Base-by-base conservation (phyloP, 257 asterid genomes). In the Solanum bulbocastanum region DNA sequence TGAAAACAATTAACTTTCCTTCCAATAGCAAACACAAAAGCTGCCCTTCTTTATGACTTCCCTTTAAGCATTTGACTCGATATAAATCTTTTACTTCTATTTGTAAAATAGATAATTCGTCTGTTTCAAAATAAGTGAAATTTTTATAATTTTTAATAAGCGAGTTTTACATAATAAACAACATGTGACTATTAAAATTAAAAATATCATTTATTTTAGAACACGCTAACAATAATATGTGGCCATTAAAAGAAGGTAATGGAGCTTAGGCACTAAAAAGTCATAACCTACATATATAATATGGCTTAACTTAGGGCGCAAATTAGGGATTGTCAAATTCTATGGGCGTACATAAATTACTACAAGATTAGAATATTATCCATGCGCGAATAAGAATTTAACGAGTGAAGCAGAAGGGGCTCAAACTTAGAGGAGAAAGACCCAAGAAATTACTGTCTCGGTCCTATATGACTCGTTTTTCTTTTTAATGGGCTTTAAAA, bases 321-420 rank as follows among this genome's bases (percentile, higher is more conserved):
- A 85, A 85, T 66, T 20, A 66, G 8, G 87, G 87, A n/a, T 85
- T 85, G 85, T 18, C 85, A 46, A 81, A 49, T 30, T 81, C 39
- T 81, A 46, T 49, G 85, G 69, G 68, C 69, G 68, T 81, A 16
- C 3, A 16, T 49, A 79, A 79, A 79, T 44, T 78, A 39, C 42
- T 74, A 78, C 36, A n/a, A 40, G n/a, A 78, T n/a, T 40, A 42
- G 0, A 79, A 9, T 79, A 42, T 42, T 44, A 25, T 79, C 84
- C 84, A 79, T 78, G 10, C 65, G 37, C 16, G 16, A 42, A 42
- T 18, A n/a, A 25, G 18, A 32, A 39, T 65, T 85, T 5, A 60
- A 8, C 4, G 39, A 66, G 27, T 85, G 81, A 71, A 60, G 58
- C 76, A 39, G 42, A 13, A 13, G 11, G 37, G 11, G 60, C 66